Base-by-base conservation (phyloP, 1,139 yeast genomes). In the Spencermartinsiella ligniputridi region DNA sequence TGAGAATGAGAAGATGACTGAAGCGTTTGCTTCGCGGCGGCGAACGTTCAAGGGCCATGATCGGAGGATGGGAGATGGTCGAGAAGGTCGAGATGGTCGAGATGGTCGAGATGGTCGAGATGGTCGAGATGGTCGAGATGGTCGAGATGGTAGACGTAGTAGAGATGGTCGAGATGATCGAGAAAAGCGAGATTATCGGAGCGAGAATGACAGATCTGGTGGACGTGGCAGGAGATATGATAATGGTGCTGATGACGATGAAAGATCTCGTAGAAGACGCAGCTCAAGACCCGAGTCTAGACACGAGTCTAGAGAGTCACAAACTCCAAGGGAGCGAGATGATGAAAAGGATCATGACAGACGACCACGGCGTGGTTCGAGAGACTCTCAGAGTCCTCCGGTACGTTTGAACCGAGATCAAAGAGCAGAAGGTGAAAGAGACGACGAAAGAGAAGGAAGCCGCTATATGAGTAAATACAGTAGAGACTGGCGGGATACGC, bases 1-100 rank as follows among this genome's bases (percentile, higher is more conserved):
- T 20, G 54, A 50, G 27, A 56, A 56, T 37, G 54, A 52, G 24
- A 41, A 50, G 22, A 25, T 55, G 41, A 37, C 49, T 13, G 37
- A 41, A 11, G 58, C 52, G 22, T 36, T 49, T 38, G n/a, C n/a
- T n/a, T 29, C 32, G 20, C 22, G 25, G 13, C 22, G 32, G 6
- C 24, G 17, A 12, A 24, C 24, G 20, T 18, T 34, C 24, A 24
- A 30, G 6, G 35, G 34, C 8, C 37, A 42, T 42, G 9, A 42
- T 19, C 22, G 41, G 15, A 33, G 30, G 15, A 18, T 18, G 21
- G 21, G 18, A n/a, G 22, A 18, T 39, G 5, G 20, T 35, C 17
- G 44, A 32, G 21, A 12, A 32, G 15, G 24, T 29, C 8, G 25
- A 9, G 16, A 29, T 39, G 29, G 32, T 5, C 12, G 42, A 15